Conservation (phyloP, 2,329 filamentous ascomycete species). For the Fusarium sp. region DNA sequence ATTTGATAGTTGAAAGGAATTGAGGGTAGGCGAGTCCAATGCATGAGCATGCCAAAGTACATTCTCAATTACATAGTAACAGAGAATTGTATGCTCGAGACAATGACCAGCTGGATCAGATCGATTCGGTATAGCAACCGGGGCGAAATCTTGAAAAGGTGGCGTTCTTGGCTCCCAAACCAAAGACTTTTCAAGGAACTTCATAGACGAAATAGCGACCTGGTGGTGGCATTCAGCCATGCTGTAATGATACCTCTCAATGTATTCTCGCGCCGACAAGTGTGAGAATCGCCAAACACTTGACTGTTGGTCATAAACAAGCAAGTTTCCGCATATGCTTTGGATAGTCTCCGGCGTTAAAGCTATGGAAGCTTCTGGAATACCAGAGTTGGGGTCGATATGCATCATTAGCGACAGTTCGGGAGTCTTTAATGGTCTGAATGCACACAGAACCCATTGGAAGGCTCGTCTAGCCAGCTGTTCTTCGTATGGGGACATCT, state of each 20-base stretch:
- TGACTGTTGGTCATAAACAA: rapidly evolving
- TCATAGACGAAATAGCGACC: background rate
- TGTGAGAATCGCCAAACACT: background rate
- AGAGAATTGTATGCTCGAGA: too few species aligned
- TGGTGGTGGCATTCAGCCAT: rapidly evolving
- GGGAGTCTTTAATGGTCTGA: rapidly evolving
- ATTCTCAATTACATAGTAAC: too few species aligned
- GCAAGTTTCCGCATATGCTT: background rate
- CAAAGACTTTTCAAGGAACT: background rate
- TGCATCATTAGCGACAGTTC: rapidly evolving
- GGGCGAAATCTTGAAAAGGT: too few species aligned
- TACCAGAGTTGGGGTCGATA: rapidly evolving
- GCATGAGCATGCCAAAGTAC: rapidly evolving
- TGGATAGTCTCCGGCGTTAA: rapidly evolving
- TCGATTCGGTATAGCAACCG: too few species aligned
- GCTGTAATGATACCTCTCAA: rapidly evolving
- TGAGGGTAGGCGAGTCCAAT: too few species aligned
- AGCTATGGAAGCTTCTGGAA: rapidly evolving
- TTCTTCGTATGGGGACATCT: rapidly evolving
- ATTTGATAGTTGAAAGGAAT: too few species aligned
- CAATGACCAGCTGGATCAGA: too few species aligned
- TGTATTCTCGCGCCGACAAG: background rate
- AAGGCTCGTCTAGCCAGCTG: rapidly evolving
- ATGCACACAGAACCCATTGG: rapidly evolving
- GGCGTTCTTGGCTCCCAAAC: too few species aligned